Base-by-base conservation (phyloP, 2,329 filamentous ascomycete genomes). In the Penicillium sp. region DNA sequence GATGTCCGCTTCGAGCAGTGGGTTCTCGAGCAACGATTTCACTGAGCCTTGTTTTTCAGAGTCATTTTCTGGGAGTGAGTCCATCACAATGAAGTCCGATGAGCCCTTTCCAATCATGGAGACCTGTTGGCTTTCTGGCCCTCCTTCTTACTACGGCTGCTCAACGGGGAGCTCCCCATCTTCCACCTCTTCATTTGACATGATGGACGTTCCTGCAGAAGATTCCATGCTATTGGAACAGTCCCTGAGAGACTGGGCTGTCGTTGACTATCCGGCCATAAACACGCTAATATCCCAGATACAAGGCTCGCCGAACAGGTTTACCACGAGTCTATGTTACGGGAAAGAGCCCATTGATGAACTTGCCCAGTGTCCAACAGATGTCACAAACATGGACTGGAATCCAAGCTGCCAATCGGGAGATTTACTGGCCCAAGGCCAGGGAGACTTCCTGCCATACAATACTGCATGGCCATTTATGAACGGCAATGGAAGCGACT, bases 91-190 rank as follows among this genome's bases (percentile, higher is more conserved):
- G 9, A 39, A 32, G 8, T 9, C 32, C 5, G 32, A 45, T 6
- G 13, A 38, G 9, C 18, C 35, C 9, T 37, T 33, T 3, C 3
- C 13, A 4, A n/a, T n/a, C 25, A 18, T 18, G 13, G 42, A 47
- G 25, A 18, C 13, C 5, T 34, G 12, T 13, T 50, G 48, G 45
- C 1, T 25, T 5, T 18, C 43, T 5, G 49, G 45, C 32, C 47
- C 50, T 27, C 46, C 51, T 27, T 43, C 56, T 7, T 49, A 48
- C 1, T 54, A 57, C 5, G 43, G 51, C 7, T 38, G 43, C 2
- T 40, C 43, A 7, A 41, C 28, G 4, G 52, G 57, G 2, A 50
- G 54, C 0, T 44, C 43, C 0, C 40, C 52, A 9, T 56, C 52
- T 6, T 35, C 51, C 1, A 46, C 45, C 6, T 51, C 54, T 1